phyloP scores from a whole-genome alignment of 768 basidiomycete species.

The Leccinum olivaceopallidum region DNA sequence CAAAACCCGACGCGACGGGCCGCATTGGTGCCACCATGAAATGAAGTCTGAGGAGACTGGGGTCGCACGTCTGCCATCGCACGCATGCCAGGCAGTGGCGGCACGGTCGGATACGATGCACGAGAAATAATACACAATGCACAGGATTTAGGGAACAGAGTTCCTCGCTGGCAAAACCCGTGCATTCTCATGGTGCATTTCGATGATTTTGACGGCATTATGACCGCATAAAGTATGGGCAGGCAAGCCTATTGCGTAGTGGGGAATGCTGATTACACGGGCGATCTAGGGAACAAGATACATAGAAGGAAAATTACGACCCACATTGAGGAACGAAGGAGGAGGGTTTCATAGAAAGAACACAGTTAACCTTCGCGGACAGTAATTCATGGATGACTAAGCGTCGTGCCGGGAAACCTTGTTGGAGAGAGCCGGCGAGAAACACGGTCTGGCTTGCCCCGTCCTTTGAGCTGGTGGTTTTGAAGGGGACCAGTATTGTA shows the following conservation, averaged over 20 bases:
- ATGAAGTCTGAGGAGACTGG: background rate
- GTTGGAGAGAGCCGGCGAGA: conserved; percentile 2
- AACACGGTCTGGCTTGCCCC: background rate
- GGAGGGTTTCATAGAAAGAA: background rate
- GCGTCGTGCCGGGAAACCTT: conserved; percentile 31
- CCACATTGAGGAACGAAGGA: background rate
- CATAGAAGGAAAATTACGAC: background rate
- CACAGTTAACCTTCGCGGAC: conserved; percentile 27
- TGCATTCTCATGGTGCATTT: background rate
- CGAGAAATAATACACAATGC: background rate
- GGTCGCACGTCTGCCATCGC: background rate
- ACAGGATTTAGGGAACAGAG: background rate
- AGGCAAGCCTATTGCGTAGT: background rate
- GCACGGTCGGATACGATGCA: background rate
- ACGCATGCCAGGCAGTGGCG: background rate
- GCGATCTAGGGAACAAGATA: background rate
- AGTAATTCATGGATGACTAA: conserved; percentile 31
- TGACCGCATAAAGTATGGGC: background rate
- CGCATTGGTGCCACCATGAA: background rate
- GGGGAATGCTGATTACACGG: background rate
- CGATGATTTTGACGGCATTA: background rate
- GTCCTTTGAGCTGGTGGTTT: background rate
- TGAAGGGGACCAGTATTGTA: background rate
- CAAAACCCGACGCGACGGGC: background rate
- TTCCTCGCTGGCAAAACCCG: background rate